phyloP scores from a whole-genome alignment of 768 basidiomycete species.

The Cystobasidium onofrii region DNA sequence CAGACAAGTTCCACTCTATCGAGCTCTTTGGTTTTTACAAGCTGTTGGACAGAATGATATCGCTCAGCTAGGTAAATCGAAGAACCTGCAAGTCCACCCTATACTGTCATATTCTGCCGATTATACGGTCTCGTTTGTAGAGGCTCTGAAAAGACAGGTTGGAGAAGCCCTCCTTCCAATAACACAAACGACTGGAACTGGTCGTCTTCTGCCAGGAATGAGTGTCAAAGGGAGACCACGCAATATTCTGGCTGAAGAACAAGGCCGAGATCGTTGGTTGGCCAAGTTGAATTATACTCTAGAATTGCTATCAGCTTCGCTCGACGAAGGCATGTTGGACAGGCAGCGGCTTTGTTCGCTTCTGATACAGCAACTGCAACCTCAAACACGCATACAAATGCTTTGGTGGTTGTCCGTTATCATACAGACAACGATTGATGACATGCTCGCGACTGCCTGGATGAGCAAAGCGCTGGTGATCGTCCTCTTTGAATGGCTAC shows the following conservation, averaged over 20 bases:
- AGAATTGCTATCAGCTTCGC: background rate
- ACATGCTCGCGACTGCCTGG: constrained; percentile 10
- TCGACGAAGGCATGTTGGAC: constrained; percentile 1
- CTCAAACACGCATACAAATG: background rate
- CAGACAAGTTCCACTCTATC: background rate
- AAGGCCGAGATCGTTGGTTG: background rate
- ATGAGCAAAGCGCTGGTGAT: constrained; percentile 1
- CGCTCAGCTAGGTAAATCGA: constrained; percentile 5
- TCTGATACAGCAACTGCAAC: background rate
- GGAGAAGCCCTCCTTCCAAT: constrained; percentile 11
- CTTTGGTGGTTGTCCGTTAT: constrained; percentile 4
- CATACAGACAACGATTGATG: background rate
- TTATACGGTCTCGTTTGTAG: constrained; percentile 3
- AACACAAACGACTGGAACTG: background rate
- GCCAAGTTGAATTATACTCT: constrained; percentile 7
- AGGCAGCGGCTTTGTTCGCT: background rate
- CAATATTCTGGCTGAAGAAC: constrained; percentile 22
- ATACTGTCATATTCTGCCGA: constrained; percentile 2
- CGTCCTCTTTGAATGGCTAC: background rate
- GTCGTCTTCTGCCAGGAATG: constrained; percentile 16
- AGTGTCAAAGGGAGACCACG: constrained; percentile 18
- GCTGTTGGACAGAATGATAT: constrained; percentile 7
- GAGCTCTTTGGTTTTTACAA: constrained; percentile 10
- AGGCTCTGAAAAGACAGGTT: background rate
- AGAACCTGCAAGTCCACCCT: background rate